phyloP scores from a whole-genome alignment of 345 rosid genomes.

The Camelina laxa region DNA sequence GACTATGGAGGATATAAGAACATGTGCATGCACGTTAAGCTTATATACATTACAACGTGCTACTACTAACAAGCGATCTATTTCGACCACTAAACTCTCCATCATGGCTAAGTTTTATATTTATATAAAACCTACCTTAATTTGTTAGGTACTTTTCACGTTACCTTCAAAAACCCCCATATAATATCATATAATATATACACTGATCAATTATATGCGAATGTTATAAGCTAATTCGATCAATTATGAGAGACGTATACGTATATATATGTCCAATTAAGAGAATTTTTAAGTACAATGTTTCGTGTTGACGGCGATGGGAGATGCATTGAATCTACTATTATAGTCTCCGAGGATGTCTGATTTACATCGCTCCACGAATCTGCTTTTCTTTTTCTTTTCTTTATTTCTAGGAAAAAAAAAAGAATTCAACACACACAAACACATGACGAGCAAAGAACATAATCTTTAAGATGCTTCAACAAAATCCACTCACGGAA shows the following conservation, averaged over 20 bases:
- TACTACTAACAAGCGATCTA: conserved; percentile 41
- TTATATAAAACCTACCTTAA: conserved; percentile 34
- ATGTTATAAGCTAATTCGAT: conserved; percentile 34
- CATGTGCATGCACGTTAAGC: conserved; percentile 47
- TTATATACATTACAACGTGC: conserved; percentile 24
- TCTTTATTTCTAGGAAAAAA: background rate
- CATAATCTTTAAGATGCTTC: conserved; percentile 38
- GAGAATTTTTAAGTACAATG: conserved; percentile 41
- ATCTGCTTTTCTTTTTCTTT: conserved; percentile 14
- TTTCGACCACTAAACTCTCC: conserved; percentile 38
- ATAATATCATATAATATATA: conserved; percentile 13
- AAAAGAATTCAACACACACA: background rate
- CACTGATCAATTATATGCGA: conserved; percentile 28
- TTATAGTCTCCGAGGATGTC: conserved; percentile 39
- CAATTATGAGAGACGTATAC: conserved; percentile 20
- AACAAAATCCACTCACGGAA: conserved; percentile 36
- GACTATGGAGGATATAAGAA: conserved; percentile 23
- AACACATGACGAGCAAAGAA: conserved; percentile 33
- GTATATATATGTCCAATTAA: background rate
- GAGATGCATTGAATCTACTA: conserved; percentile 39
- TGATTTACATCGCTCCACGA: conserved; percentile 41
- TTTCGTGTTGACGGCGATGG: conserved; percentile 40
- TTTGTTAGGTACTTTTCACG: conserved; percentile 43
- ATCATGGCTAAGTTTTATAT: conserved; percentile 32
- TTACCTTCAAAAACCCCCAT: conserved; percentile 23